Evolutionary conservation across 2,329 filamentous ascomycete genomes (phyloP).

Genomic region (Colletotrichum sp.): DNA sequence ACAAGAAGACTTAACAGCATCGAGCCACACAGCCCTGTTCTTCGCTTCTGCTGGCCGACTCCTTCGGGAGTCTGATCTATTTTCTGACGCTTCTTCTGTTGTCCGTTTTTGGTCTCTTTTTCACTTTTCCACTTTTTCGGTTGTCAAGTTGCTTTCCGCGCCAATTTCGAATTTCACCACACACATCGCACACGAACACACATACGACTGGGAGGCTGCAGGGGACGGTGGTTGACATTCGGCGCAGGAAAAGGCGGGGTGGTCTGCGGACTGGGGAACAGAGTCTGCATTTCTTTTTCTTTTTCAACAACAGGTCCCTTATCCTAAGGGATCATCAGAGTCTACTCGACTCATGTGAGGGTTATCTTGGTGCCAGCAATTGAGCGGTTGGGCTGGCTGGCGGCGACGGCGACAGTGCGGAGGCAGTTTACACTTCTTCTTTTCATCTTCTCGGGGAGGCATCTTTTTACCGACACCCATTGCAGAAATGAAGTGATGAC

Average conservation of each 20-base stretch:
- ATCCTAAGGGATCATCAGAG: neutral
- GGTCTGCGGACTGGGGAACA: neutral
- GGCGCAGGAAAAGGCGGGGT: slow-evolving; percentile 2
- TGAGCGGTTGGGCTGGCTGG: neutral
- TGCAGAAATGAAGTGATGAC: slow-evolving; percentile 22
- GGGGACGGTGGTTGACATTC: neutral
- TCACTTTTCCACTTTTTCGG: neutral
- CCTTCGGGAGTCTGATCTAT: neutral
- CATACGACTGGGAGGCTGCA: neutral
- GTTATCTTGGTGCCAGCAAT: neutral
- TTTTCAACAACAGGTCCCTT: neutral
- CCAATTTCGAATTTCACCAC: neutral
- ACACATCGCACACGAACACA: slow-evolving; percentile 15
- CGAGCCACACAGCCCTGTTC: slow-evolving; percentile 13
- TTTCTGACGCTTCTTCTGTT: neutral
- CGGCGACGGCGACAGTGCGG: neutral
- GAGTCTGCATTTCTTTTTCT: neutral
- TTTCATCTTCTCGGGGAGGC: slow-evolving; percentile 10
- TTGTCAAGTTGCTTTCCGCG: neutral
- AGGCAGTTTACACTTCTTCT: neutral
- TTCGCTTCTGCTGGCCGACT: slow-evolving; percentile 3
- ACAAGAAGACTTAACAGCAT: slow-evolving; percentile 5
- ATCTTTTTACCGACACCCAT: slow-evolving; percentile 9
- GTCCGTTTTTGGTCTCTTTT: neutral
- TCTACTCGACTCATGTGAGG: neutral